Conservation (phyloP, 2,329 filamentous ascomycete genomes). For the Cladosporium colombiae region DNA sequence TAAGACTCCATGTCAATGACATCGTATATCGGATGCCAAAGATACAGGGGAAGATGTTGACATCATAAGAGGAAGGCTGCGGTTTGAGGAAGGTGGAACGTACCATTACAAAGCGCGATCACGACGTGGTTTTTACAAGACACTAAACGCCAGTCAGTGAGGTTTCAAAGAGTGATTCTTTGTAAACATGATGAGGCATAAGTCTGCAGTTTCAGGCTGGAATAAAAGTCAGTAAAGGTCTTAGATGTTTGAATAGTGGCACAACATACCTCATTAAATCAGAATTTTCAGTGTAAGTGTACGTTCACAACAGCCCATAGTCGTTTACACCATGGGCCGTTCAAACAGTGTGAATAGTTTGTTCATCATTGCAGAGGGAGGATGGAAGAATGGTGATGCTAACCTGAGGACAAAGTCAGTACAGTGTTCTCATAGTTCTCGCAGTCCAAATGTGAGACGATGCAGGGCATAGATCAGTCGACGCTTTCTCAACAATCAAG, state of each 20-base stretch:
- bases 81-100: neutral
- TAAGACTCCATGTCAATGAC: slow-evolving; percentile 23
- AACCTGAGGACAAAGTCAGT: slow-evolving; percentile 29
- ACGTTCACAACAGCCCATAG: slow-evolving; percentile 54
- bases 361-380: slow-evolving; percentile 59
- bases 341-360: slow-evolving; percentile 72
- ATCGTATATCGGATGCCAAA: slow-evolving; percentile 16
- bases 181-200: slow-evolving; percentile 8
- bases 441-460: slow-evolving; percentile 9
- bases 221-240: slow-evolving; percentile 32
- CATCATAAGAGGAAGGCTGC: slow-evolving; percentile 23
- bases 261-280: slow-evolving; percentile 66
- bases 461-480: slow-evolving; percentile 53
- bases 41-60: slow-evolving; percentile 19
- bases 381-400: slow-evolving; percentile 14
- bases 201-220: slow-evolving; percentile 35
- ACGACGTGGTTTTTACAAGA: neutral
- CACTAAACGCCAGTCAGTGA: slow-evolving; percentile 12
- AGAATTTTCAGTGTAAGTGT: slow-evolving; percentile 64
- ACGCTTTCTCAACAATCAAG: slow-evolving; percentile 70
- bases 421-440: slow-evolving; percentile 16
- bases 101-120: neutral
- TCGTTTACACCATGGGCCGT: slow-evolving; percentile 52
- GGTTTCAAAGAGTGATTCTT: neutral
- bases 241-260: slow-evolving; percentile 29